Base-by-base conservation (phyloP, 1,284 basidiomycete genomes). In the Ceraceosorus bombacis region DNA sequence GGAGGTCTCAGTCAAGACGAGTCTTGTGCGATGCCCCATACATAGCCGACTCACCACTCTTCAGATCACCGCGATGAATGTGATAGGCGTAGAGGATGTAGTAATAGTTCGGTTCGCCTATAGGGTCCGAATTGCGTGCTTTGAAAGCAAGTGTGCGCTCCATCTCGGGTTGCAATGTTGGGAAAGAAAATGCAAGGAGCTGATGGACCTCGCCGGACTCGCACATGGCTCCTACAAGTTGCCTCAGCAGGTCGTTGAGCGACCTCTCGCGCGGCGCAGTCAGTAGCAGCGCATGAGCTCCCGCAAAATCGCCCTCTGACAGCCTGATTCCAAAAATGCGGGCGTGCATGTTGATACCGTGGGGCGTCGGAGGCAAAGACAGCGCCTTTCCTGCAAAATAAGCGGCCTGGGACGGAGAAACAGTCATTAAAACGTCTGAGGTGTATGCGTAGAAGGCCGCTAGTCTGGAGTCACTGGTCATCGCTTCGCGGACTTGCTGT, bases 121-220 rank as follows among this genome's bases (percentile, higher is more conserved):
- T 83, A 51, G 94, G 91, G 80, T 97, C 89, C 17, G 87, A 88
- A 78, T 97, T 95, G 63, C 93, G 85, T 8, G 91, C 90, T 79
- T 96, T 95, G 82, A 95, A 97, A 49, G 88, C 85, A 53, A 99
- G 81, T 15, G 88, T 86, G 56, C 85, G 85, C 80, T 96, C 92
- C 37, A 98, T 88, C 74, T 95, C 89, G 59, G 86, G 85, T 60
- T 88, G 85, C 66, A 94, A 82, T 0, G 87, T 89, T 27, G 87
- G 83, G 76, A 97, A 97, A 70, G 89, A 90, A 74, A 92, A 86
- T 9, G 85, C 81, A 76, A 93, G 85, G 13, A 98, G 82, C 59
- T 83, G 82, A 58, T 88, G 86, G 27, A 92, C 84, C 58, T 88
- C 85, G 68, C 88, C 84, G 55, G 88, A 85, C 78, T 97, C 91